A percentile compares a stretch with the other conserved stretches of the same genome.
These are phyloP conservation scores for Fusarium scirpi DNA, from an alignment of 2,329 filamentous ascomycete species.

Conservation along the genomic window DNA sequence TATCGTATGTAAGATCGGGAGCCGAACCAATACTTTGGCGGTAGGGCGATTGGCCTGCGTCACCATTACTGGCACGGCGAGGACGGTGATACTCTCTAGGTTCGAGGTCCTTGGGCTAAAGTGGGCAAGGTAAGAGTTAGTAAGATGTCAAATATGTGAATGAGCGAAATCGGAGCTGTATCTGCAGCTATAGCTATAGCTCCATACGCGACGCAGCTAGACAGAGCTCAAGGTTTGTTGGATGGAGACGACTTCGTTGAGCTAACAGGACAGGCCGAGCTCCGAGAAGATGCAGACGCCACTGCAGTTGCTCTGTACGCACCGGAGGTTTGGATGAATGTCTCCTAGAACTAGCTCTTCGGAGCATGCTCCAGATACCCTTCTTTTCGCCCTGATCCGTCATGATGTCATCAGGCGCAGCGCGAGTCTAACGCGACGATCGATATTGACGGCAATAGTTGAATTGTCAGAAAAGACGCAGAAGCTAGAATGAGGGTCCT, in stretches of 20 bases:
- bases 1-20: slow-evolving; percentile 48
- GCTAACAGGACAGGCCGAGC: neutral
- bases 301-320: slow-evolving; percentile 16
- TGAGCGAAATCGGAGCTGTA: slow-evolving; percentile 26
- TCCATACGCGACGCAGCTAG: slow-evolving; percentile 15
- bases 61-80: slow-evolving; percentile 39
- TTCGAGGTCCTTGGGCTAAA: slow-evolving; percentile 34
- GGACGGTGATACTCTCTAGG: slow-evolving; percentile 38
- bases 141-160: slow-evolving; percentile 4
- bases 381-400: slow-evolving; percentile 54
- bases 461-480: slow-evolving; percentile 7
- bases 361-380: slow-evolving; percentile 63
- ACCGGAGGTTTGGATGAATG: slow-evolving; percentile 40
- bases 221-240: slow-evolving; percentile 19
- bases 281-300: neutral
- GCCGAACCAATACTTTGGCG: slow-evolving; percentile 53
- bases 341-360: slow-evolving; percentile 57
- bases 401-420: slow-evolving; percentile 47
- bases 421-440: slow-evolving; percentile 31
- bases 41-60: slow-evolving; percentile 18
- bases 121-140: slow-evolving; percentile 13
- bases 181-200: slow-evolving; percentile 30
- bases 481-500: neutral
- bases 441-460: slow-evolving; percentile 2
- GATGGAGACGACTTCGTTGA: slow-evolving; percentile 1